Conservation (phyloP, 139 green algal genomes). For the Chlorella ohadii region DNA sequence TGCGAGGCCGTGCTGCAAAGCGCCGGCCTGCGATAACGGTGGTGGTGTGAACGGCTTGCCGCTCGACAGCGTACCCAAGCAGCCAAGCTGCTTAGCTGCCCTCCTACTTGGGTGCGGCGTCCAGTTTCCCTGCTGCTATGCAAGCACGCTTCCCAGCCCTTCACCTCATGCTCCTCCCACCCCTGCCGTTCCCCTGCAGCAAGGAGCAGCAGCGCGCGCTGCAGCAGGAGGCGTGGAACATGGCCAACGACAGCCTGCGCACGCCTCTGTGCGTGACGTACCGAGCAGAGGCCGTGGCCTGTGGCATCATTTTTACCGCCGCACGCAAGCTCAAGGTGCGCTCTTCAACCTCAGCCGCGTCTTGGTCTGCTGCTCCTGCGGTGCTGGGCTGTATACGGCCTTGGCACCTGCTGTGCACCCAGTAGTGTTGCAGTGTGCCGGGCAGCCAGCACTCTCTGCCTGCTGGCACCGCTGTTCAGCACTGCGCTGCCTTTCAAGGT, state of each 20-base stretch:
- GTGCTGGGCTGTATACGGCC: too few relatives aligned
- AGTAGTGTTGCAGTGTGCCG: too few relatives aligned
- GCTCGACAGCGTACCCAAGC: too few relatives aligned
- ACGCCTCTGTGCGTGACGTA: conserved; percentile 91
- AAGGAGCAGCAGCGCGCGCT: conserved; percentile 24
- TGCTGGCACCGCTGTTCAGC: background rate
- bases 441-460: too few relatives aligned
- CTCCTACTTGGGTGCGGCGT: too few relatives aligned
- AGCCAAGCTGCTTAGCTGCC: too few relatives aligned
- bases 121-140: too few relatives aligned
- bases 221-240: conserved; percentile 86
- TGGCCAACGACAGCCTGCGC: conserved; percentile 92
- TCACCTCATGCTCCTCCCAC: background rate
- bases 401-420: too few relatives aligned
- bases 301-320: conserved; percentile 88
- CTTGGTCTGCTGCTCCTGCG: background rate
- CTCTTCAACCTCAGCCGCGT: background rate
- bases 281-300: conserved; percentile 84
- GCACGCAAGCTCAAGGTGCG: conserved; percentile 56
- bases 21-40: too few relatives aligned
- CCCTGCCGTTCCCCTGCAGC: background rate
- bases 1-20: too few relatives aligned
- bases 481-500: background rate
- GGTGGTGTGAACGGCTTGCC: too few relatives aligned
- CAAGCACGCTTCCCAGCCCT: too few relatives aligned